Conservation (phyloP, 257 asterid genomes). For the Nicotiana tomentosiformis region DNA sequence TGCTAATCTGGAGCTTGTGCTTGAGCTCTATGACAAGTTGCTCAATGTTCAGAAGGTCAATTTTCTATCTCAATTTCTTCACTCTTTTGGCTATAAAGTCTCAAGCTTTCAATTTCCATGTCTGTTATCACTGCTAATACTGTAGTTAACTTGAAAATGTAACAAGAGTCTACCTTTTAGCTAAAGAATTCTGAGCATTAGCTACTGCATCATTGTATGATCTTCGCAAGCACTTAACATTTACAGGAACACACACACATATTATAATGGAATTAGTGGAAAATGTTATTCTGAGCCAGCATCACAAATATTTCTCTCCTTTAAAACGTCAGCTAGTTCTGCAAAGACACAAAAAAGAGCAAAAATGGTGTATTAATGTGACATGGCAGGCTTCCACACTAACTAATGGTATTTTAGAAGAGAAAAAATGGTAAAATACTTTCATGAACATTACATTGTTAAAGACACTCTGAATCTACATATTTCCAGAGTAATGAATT, state of each 20-base stretch:
- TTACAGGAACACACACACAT: not conserved
- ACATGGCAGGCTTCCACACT: too few species aligned
- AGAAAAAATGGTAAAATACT: too few species aligned
- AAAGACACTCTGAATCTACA: too few species aligned
- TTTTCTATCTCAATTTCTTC: conserved; percentile 12
- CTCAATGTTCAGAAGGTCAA: conserved; percentile 78
- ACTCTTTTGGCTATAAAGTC: not conserved
- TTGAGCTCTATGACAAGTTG: conserved; percentile 60
- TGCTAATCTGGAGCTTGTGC: conserved; percentile 68
- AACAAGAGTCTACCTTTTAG: not conserved
- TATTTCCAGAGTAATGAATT: too few species aligned
- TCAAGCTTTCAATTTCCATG: not conserved
- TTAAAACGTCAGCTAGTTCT: too few species aligned
- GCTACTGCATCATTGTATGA: not conserved
- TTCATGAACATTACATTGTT: too few species aligned
- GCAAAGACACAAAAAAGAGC: too few species aligned
- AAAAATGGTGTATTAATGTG: too few species aligned
- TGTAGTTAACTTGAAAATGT: not conserved
- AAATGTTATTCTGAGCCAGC: not conserved
- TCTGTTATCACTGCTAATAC: not conserved
- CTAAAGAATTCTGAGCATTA: not conserved
- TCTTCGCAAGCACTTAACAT: not conserved
- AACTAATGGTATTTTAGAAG: too few species aligned
- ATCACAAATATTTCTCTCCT: too few species aligned
- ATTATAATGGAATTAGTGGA: not conserved